phyloP scores from a whole-genome alignment of 2,329 filamentous ascomycete species.

The Furcasterigmium sp. region DNA sequence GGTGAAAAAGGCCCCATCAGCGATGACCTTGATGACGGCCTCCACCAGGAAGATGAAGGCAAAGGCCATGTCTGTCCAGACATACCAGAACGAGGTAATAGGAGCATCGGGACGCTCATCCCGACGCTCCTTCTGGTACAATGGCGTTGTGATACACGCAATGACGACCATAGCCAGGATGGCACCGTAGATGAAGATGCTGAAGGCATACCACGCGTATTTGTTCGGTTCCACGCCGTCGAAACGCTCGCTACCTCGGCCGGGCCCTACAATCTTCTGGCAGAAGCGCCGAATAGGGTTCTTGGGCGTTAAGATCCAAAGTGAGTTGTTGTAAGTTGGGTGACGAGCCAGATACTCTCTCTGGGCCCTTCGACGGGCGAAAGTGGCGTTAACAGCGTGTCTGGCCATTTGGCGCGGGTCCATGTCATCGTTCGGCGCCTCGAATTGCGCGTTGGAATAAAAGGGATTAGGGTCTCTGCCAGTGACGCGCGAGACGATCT shows the following conservation, averaged over 20 bases:
- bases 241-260: conserved; percentile 78
- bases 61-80: conserved; percentile 89
- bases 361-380: conserved; percentile 80
- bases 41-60: conserved; percentile 82
- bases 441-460: conserved; percentile 70
- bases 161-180: conserved; percentile 98
- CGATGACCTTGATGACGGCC: conserved; percentile 85
- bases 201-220: conserved; percentile 87
- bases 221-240: conserved; percentile 88
- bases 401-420: conserved; percentile 86
- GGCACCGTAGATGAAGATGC: conserved; percentile 85
- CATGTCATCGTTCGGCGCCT: conserved; percentile 68
- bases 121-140: conserved; percentile 90
- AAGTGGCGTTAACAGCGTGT: conserved; percentile 79
- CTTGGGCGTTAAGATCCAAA: conserved; percentile 77
- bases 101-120: conserved; percentile 49
- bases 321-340: conserved; percentile 85
- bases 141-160: conserved; percentile 87
- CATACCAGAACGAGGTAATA: conserved; percentile 75
- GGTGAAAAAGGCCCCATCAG: conserved; percentile 93
- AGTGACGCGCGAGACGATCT: conserved; percentile 48
- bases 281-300: conserved; percentile 79
- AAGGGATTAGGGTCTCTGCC: conserved; percentile 87
- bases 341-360: conserved; percentile 83
- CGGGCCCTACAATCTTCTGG: conserved; percentile 85